phyloP scores from a whole-genome alignment of 1,139 yeast species.

The Candida labiduridarum region DNA sequence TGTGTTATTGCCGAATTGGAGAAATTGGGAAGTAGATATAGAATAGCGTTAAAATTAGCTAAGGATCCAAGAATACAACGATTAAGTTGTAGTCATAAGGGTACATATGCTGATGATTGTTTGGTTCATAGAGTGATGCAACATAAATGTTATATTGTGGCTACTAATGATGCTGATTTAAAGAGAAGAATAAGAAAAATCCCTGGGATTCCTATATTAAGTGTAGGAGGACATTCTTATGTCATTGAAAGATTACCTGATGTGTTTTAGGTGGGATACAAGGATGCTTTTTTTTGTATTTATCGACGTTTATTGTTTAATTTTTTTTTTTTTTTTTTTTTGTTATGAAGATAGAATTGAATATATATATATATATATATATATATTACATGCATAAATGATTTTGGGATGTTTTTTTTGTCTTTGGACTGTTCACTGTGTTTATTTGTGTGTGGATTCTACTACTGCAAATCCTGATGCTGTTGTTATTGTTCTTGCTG shows the following conservation, averaged over 20 bases:
- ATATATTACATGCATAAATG: no score
- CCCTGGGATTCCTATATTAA: conserved; percentile 95
- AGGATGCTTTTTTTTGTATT: neutral
- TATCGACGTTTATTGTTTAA: neutral
- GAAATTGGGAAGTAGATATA: conserved; percentile 89
- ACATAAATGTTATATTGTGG: conserved; percentile 95
- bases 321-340: neutral
- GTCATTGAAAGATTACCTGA: conserved; percentile 95
- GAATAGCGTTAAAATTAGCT: conserved; percentile 90
- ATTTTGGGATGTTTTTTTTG: no score
- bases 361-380: no score
- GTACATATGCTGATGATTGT: conserved; percentile 98
- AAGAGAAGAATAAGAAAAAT: conserved; percentile 92
- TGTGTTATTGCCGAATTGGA: conserved; percentile 98
- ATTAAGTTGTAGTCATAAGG: conserved; percentile 86
- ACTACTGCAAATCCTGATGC: no score
- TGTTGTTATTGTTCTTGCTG: neutral
- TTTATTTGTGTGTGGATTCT: no score
- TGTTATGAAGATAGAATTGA: neutral
- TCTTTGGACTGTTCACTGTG: no score
- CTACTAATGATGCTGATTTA: conserved; percentile 97
- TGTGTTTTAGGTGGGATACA: conserved; percentile 55
- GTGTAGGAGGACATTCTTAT: conserved; percentile 91
- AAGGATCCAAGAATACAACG: conserved; percentile 91
- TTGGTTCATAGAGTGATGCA: conserved; percentile 89